Percentiles rank a stretch among this genome's conserved stretches.
Evolutionary conservation across 2,329 filamentous ascomycete genomes (phyloP).

Genomic region (Graphiopsis chlorocephala): DNA sequence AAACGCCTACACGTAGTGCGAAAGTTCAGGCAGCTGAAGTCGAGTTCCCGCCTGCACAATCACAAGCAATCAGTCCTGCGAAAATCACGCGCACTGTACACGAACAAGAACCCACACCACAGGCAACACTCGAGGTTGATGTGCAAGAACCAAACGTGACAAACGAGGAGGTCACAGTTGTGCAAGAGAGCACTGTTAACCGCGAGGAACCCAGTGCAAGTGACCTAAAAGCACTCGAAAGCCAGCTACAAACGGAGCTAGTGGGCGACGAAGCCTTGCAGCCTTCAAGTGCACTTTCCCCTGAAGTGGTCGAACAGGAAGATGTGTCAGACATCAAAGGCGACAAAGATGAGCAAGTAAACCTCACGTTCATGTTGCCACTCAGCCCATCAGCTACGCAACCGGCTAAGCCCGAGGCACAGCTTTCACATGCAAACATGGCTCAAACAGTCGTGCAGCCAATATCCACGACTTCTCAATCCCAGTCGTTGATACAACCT

Average conservation of each 20-base stretch:
- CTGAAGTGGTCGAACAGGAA: neutral
- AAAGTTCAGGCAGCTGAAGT: neutral
- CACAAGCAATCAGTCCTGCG: neutral
- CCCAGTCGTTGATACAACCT: neutral
- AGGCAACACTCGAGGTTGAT: neutral
- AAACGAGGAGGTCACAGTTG: neutral
- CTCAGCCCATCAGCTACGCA: slow-evolving; percentile 5
- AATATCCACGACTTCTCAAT: slow-evolving; percentile 10
- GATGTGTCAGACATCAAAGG: neutral
- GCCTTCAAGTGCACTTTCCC: neutral
- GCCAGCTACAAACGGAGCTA: neutral
- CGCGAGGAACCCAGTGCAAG: neutral
- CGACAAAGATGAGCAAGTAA: neutral
- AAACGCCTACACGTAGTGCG: neutral
- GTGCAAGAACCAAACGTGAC: neutral
- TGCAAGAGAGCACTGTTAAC: neutral
- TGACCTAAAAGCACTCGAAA: neutral
- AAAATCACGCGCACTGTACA: neutral
- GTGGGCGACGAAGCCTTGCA: neutral
- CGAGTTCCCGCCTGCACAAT: neutral
- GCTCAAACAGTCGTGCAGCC: slow-evolving; percentile 8
- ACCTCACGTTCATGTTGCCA: neutral
- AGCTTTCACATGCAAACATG: neutral
- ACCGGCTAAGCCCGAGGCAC: neutral
- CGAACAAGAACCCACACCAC: neutral